phyloP scores from a whole-genome alignment of 805 yeast genomes.

The Candida cerambycidarum region DNA sequence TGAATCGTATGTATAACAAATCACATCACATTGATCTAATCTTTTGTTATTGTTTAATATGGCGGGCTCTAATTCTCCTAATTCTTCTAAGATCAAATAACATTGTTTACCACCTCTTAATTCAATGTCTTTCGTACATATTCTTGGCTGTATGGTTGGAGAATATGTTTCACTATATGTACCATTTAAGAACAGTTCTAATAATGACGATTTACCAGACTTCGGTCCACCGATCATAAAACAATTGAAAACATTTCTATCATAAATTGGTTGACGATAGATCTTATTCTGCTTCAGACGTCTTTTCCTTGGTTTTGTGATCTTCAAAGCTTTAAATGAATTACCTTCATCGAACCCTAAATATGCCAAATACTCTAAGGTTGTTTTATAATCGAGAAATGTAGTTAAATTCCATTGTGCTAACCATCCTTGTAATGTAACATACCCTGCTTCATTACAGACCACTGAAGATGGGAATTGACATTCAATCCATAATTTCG shows the following conservation, averaged over 20 bases:
- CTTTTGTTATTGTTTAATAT: conserved; percentile 68
- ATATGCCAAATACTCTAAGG: conserved; percentile 85
- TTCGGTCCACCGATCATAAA: conserved; percentile 81
- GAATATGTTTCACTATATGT: conserved; percentile 67
- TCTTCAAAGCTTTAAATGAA: conserved; percentile 46
- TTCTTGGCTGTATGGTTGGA: conserved; percentile 78
- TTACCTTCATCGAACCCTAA: conserved; percentile 73
- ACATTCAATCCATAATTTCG: conserved; percentile 79
- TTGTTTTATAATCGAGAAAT: conserved; percentile 75
- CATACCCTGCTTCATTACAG: conserved; percentile 83
- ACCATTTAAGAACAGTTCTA: conserved; percentile 79
- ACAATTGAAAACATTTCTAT: conserved; percentile 91
- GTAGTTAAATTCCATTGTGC: conserved; percentile 99
- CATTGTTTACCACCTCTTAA: conserved; percentile 94
- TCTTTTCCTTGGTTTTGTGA: conserved; percentile 77
- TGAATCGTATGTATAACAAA: conserved; percentile 89
- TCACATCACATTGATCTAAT: conserved; percentile 83
- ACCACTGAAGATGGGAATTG: conserved; percentile 88
- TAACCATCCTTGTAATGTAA: conserved; percentile 96
- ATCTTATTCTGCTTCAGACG: conserved; percentile 62
- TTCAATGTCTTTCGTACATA: conserved; percentile 91
- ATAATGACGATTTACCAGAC: conserved; percentile 82
- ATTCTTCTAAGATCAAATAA: conserved; percentile 84
- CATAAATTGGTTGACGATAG: conserved; percentile 69
- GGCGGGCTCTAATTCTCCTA: conserved; percentile 84